A percentile compares a stretch with the other conserved stretches of the same genome.
phyloP scores from a whole-genome alignment of 805 yeast genomes.

The Komagataella mondaviorum region DNA sequence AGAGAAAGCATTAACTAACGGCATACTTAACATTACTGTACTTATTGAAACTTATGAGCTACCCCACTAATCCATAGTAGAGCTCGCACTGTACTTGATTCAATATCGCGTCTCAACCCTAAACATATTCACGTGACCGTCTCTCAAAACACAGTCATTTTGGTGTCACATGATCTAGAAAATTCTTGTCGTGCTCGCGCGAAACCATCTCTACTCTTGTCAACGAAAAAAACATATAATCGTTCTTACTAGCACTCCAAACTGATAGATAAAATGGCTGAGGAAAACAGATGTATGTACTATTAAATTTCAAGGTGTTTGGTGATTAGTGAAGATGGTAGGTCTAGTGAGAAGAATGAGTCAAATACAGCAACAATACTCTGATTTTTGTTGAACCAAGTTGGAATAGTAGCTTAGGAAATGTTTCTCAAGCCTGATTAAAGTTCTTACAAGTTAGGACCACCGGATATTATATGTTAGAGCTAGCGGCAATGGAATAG shows the following conservation, averaged over 20 bases:
- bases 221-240: neutral
- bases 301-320: slow-evolving; percentile 2
- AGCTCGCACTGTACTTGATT: too few relatives aligned
- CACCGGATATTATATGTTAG: neutral
- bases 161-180: neutral
- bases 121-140: neutral
- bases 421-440: neutral
- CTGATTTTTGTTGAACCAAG: neutral
- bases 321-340: neutral
- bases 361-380: neutral
- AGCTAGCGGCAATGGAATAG: neutral
- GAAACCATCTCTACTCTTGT: neutral
- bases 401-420: neutral
- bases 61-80: too few relatives aligned
- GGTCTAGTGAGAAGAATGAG: neutral
- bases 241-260: neutral
- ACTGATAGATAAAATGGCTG: slow-evolving; percentile 55
- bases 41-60: neutral
- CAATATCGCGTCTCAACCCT: neutral
- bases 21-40: neutral
- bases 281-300: slow-evolving; percentile 93
- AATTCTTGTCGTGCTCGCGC: neutral
- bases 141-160: neutral
- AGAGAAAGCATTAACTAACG: slow-evolving; percentile 10
- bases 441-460: neutral